These are phyloP conservation scores for Ramularia collo-cygni DNA, from an alignment of 2,329 filamentous ascomycete genomes.

Conservation along the genomic window DNA sequence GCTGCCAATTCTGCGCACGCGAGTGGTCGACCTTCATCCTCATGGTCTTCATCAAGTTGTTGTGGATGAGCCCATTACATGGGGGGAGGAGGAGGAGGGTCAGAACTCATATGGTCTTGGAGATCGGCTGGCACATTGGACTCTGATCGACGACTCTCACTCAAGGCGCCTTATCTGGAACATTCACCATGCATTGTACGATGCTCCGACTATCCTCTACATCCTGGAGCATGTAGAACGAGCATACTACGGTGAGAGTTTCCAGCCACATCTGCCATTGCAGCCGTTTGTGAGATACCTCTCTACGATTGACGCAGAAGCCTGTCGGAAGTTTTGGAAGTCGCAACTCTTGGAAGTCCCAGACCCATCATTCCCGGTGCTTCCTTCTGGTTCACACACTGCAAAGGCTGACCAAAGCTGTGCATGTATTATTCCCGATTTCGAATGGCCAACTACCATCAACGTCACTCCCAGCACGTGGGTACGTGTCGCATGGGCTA, in stretches of 20 bases:
- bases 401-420: conserved; percentile 14
- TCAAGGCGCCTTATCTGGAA: conserved; percentile 29
- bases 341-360: neutral
- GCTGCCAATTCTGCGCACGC: conserved; percentile 33
- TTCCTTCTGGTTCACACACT: conserved; percentile 8
- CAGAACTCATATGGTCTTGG: no score
- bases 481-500: conserved; percentile 8
- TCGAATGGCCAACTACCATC: conserved; percentile 8
- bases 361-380: conserved; percentile 16
- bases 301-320: conserved; percentile 13
- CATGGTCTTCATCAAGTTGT: conserved; percentile 21
- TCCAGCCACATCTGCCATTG: conserved; percentile 9
- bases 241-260: neutral
- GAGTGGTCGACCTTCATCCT: conserved; percentile 32
- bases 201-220: conserved; percentile 24
- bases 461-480: conserved; percentile 4
- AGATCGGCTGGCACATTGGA: no score
- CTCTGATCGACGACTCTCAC: no score
- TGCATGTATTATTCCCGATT: conserved; percentile 12
- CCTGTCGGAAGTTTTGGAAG: conserved; percentile 31
- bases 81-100: no score
- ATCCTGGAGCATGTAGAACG: neutral
- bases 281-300: conserved; percentile 23
- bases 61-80: no score
- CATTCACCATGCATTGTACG: conserved; percentile 36